Evolutionary conservation across 2,329 filamentous ascomycete species (phyloP).

Genomic region (Chalaropsis thielavioides): DNA sequence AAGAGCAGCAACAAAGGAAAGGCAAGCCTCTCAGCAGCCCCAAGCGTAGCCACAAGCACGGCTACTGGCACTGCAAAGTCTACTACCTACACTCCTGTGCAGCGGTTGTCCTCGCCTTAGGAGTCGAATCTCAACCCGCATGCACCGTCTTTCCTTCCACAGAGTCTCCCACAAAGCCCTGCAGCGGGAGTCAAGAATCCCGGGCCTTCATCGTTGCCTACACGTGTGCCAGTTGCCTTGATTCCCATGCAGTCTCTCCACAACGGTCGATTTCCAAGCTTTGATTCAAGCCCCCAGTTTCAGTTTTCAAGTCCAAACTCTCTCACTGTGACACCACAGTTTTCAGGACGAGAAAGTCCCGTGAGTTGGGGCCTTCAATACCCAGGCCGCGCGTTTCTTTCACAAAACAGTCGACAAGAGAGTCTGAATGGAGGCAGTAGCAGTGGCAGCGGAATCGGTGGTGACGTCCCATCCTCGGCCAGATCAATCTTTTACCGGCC

Average conservation of each 20-base stretch:
- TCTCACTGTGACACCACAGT: neutral
- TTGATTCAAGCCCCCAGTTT: neutral
- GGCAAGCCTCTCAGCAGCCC: neutral
- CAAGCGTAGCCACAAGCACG: neutral
- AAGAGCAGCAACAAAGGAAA: neutral
- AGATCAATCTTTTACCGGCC: conserved; percentile 8
- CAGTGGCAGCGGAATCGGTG: neutral
- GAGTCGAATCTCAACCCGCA: conserved; percentile 40
- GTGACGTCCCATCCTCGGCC: neutral
- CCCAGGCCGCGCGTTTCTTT: neutral
- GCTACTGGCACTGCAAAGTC: neutral
- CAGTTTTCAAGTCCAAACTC: neutral
- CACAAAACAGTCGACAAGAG: neutral
- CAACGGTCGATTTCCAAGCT: neutral
- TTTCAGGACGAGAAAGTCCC: neutral
- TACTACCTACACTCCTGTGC: neutral
- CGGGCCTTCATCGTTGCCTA: neutral
- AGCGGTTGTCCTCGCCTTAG: conserved; percentile 24
- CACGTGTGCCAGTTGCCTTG: neutral
- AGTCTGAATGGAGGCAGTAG: neutral
- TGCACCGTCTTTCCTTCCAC: conserved; percentile 42
- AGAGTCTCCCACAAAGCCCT: neutral
- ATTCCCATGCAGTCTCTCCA: neutral
- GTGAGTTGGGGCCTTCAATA: neutral
- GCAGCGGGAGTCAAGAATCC: neutral